These are phyloP conservation scores for Dendryphion nanum DNA, from an alignment of 2,329 filamentous ascomycete genomes.

Conservation along the genomic window DNA sequence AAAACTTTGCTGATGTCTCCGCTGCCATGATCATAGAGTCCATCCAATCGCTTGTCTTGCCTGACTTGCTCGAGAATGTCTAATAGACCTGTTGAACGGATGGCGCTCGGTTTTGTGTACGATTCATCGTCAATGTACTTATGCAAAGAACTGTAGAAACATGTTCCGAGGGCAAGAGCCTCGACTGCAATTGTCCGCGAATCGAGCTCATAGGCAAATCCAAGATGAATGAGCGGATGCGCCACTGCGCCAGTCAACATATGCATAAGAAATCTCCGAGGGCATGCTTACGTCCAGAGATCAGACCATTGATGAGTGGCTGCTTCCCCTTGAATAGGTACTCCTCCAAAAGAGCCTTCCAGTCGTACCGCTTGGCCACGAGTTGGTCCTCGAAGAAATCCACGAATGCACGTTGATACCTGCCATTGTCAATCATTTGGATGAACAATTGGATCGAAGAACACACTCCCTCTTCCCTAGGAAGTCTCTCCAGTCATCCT, in stretches of 20 bases:
- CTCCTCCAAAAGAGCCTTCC: constrained; percentile 72
- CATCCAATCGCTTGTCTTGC: constrained; percentile 68
- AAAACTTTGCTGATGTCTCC: constrained; percentile 69
- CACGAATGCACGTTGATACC: constrained; percentile 84
- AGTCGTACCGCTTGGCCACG: constrained; percentile 74
- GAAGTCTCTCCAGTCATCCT: constrained; percentile 83
- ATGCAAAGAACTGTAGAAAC: constrained; percentile 57
- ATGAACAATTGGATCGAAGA: not conserved
- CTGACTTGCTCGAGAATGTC: constrained; percentile 70
- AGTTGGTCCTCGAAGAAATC: constrained; percentile 96
- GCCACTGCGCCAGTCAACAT: constrained; percentile 58
- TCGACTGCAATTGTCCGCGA: constrained; percentile 87
- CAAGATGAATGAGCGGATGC: constrained; percentile 90
- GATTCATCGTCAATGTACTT: constrained; percentile 68
- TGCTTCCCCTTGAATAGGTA: constrained; percentile 73
- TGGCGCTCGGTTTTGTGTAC: constrained; percentile 65
- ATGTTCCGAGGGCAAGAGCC: constrained; percentile 68
- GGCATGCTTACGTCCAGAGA: constrained; percentile 67
- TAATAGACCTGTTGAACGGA: constrained; percentile 60
- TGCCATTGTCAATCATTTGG: constrained; percentile 22
- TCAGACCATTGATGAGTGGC: constrained; percentile 77
- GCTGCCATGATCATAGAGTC: constrained; percentile 59
- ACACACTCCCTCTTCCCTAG: constrained; percentile 68
- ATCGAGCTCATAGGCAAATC: constrained; percentile 87
- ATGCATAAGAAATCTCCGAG: not conserved